phyloP scores from a whole-genome alignment of 768 basidiomycete species.

The Pleurotus sapidus region DNA sequence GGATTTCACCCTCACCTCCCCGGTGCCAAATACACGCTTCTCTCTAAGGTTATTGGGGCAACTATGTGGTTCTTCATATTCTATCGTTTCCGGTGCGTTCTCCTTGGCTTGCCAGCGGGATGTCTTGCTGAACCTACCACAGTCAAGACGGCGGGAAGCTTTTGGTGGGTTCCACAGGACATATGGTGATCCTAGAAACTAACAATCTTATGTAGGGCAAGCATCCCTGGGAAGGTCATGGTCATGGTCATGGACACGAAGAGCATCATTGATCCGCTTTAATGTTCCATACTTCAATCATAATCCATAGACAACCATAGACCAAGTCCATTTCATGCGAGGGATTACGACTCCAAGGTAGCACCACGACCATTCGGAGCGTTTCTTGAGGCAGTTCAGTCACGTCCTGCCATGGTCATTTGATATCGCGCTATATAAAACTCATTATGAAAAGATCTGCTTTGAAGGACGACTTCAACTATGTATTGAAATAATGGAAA shows the following conservation, averaged over 20 bases:
- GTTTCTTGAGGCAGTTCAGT: no score
- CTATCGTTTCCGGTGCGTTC: slow-evolving; percentile 83
- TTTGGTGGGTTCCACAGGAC: slow-evolving; percentile 30
- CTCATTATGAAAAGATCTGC: no score
- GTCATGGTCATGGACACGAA: slow-evolving; percentile 30
- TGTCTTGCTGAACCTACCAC: slow-evolving; percentile 8
- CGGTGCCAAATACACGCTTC: slow-evolving; percentile 68
- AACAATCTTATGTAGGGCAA: slow-evolving; percentile 36
- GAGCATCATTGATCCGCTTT: slow-evolving; percentile 35
- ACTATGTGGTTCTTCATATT: slow-evolving; percentile 99
- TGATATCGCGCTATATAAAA: no score
- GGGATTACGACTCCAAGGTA: no score
- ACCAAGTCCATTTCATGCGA: no score
- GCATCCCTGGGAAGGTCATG: slow-evolving; percentile 43
- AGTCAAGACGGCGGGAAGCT: slow-evolving; percentile 80
- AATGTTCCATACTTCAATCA: no score
- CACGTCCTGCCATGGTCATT: no score
- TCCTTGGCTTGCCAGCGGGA: neutral
- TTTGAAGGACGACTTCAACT: no score
- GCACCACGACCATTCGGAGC: no score
- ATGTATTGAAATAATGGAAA: no score
- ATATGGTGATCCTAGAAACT: neutral
- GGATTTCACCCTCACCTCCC: slow-evolving; percentile 92
- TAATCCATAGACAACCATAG: neutral
- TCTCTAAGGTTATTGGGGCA: slow-evolving; percentile 85